These are phyloP conservation scores for Stromatinia cepivora DNA, from an alignment of 2,329 filamentous ascomycete species.

Conservation along the genomic window DNA sequence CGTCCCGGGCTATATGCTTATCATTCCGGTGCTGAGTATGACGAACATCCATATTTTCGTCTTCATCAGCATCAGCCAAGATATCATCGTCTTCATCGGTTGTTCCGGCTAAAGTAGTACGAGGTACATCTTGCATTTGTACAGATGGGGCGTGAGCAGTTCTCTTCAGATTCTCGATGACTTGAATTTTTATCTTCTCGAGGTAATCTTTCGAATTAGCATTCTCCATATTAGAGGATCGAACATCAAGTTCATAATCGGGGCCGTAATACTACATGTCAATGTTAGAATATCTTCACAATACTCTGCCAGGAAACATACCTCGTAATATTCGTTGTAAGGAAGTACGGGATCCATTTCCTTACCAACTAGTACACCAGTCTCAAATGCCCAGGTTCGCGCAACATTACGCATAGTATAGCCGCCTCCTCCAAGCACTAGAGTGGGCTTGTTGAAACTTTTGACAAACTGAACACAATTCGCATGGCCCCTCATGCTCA, in stretches of 20 bases:
- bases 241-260: conserved; percentile 87
- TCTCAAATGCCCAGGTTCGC: conserved; percentile 96
- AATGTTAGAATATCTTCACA: conserved; percentile 32
- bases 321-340: conserved; percentile 93
- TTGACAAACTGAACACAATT: conserved; percentile 93
- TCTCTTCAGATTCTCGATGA: conserved; percentile 84
- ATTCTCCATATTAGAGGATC: conserved; percentile 86
- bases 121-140: conserved; percentile 78
- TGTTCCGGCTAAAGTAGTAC: conserved; percentile 61
- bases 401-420: conserved; percentile 98
- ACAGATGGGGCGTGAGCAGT: conserved; percentile 86
- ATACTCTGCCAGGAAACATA: conserved; percentile 50
- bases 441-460: conserved; percentile 76
- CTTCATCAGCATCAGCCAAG: conserved; percentile 72
- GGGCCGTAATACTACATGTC: conserved; percentile 76
- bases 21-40: conserved; percentile 83
- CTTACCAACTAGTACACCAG: conserved; percentile 81
- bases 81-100: conserved; percentile 67
- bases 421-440: conserved; percentile 93
- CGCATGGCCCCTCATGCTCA: conserved; percentile 94
- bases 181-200: conserved; percentile 75
- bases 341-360: conserved; percentile 81
- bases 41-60: conserved; percentile 80
- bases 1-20: conserved; percentile 70
- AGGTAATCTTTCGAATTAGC: conserved; percentile 82